Base-by-base conservation (phyloP, 2,329 filamentous ascomycete species). In the Arthrocladium fulminans region DNA sequence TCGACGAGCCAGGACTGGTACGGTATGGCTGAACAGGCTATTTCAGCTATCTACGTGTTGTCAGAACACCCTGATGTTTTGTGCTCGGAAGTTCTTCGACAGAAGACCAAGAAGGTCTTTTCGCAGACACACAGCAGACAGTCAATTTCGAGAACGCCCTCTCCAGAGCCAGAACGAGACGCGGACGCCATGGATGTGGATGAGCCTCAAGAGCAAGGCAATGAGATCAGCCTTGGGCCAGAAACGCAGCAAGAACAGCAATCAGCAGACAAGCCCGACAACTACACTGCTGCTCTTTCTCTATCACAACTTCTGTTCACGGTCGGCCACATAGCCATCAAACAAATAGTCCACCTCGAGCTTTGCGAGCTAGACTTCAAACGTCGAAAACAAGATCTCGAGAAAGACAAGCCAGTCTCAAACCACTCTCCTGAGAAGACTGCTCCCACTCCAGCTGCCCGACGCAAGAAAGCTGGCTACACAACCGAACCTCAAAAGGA, bases 351-450 rank as follows among this genome's bases (percentile, higher is more conserved):
- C 0, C 92, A 98, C 64, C 78, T 98, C 9, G 92, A 98, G 60
- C 75, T 97, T n/a, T 95, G 89, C 64, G 92, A 98, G 63, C 80
- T 92, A 43, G 92, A 98, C 66, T 98, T 98, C 68, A 98, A 98
- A 73, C 85, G 90, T 47, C 80, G 90, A 56, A 98, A 98, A 73
- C 84, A 86, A 34, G 87, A 92, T 51, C 87, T 88, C 58, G 86
- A 92, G 61, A 89, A 88, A 71, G 75, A 71, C 50, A 69, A 68
- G 45, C 55, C 64, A n/a, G 57, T 61, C 2, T 56, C 59, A 32
- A 51, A 53, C 23, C 51, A 41, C 30, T 57, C 49, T 30, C 57
- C 49, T 56, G 62, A 51, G 59, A 65, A 56, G 62, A 66, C 30
- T 59, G 61, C 45, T 65, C 67, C 56, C 43, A 52, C 47, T 49